Conservation (phyloP, 1,139 yeast genomes). For the Scheffersomyces titani region DNA sequence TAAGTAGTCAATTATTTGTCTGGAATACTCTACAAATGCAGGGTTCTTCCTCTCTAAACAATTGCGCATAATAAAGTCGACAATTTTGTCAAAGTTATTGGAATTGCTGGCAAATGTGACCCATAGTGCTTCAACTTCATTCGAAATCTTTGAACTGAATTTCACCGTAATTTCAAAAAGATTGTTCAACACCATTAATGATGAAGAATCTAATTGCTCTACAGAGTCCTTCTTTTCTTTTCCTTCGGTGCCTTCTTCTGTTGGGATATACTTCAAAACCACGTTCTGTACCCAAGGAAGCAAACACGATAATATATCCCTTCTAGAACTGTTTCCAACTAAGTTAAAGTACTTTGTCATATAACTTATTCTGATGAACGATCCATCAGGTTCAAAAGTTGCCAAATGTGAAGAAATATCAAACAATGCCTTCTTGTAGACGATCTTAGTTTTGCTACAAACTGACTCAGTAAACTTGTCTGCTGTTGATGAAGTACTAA, state of each 20-base stretch:
- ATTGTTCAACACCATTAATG: constrained; percentile 79
- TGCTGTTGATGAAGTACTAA: constrained; percentile 43
- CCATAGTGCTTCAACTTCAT: constrained; percentile 94
- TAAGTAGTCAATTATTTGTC: constrained; percentile 79
- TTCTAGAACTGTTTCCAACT: constrained; percentile 57
- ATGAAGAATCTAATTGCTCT: constrained; percentile 39
- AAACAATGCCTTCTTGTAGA: constrained; percentile 75
- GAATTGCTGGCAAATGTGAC: constrained; percentile 78
- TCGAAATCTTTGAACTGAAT: constrained; percentile 70
- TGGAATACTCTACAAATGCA: constrained; percentile 71
- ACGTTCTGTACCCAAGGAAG: constrained; percentile 90
- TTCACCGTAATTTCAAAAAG: constrained; percentile 82
- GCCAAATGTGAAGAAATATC: constrained; percentile 68
- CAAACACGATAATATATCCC: constrained; percentile 77
- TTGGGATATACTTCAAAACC: constrained; percentile 48
- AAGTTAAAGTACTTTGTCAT: constrained; percentile 68
- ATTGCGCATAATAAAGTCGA: constrained; percentile 67
- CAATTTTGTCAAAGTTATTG: constrained; percentile 68
- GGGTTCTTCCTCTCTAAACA: constrained; percentile 75
- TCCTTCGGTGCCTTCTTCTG: constrained; percentile 17
- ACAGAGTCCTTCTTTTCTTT: constrained; percentile 14
- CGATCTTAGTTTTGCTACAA: constrained; percentile 66
- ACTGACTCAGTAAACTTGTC: constrained; percentile 61
- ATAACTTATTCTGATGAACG: constrained; percentile 66
- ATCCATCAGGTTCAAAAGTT: constrained; percentile 56